Base-by-base conservation (phyloP, 73 alveolate genomes). In the Urostyla sp. region DNA sequence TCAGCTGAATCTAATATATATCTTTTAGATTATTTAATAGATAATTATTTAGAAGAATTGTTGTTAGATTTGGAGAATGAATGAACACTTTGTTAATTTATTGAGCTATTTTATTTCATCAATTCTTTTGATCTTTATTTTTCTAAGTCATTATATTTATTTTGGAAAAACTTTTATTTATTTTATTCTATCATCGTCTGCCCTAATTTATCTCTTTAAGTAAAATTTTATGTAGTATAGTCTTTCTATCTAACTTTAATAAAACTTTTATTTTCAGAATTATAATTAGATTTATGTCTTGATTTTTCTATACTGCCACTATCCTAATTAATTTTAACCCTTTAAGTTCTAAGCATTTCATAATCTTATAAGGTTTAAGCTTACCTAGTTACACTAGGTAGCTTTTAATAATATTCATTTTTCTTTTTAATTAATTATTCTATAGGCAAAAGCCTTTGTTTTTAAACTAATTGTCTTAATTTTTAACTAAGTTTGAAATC, bases 351-450 rank as follows among this genome's bases (percentile, higher is more conserved):
- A 8, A 32, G 23, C 6, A 50, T 7, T 7, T 50, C 61, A 15
- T 50, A 27, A 15, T 50, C 23, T 50, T 18, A 50, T 7, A 50
- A 5, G 36, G 30, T 50, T 50, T 50, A 18, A 50, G n/a, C 23
- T 15, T 40, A 40, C 23, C 23, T 50, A 18, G 61, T 27, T 50
- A 8, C 36, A 18, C 6, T 8, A 50, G 10, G 6, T 15, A 7
- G 6, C 61, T 15, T 18, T 15, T 15, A 40, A 15, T 15, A 40
- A 40, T 40, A 50, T 7, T 63, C 79, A 21, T 63, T 63, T 38
- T 60, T 63, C 8, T 37, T 35, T 63, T 40, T 63, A 11, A 63
- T 43, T 24, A 63, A 63, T 1, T 60, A 45, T 32, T 63, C 79
- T 21, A 63, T 63, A 1, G 79, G 79, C 6, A 63, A 32, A 6